These are phyloP conservation scores for Tulasnella calospora DNA, from an alignment of 768 basidiomycete species.

Conservation along the genomic window DNA sequence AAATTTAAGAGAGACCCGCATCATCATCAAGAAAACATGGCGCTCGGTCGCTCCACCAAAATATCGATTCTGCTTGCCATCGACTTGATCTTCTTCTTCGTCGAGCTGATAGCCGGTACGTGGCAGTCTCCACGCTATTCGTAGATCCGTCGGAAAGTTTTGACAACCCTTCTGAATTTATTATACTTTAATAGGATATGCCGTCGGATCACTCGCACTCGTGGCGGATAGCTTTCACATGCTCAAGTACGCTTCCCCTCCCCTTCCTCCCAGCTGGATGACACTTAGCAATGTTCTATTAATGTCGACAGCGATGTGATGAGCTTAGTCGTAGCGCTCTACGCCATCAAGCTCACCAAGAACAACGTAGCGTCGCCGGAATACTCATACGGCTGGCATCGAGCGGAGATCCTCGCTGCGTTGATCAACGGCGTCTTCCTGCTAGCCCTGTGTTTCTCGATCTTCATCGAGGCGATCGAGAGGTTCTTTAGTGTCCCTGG, in stretches of 20 bases:
- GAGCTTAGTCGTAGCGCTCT: constrained; percentile 90
- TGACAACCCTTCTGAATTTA: constrained; percentile 6
- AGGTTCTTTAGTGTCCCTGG: constrained; percentile 84
- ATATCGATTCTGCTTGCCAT: constrained; percentile 76
- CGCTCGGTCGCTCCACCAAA: constrained; percentile 60
- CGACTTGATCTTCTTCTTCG: constrained; percentile 79
- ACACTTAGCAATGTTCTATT: background rate
- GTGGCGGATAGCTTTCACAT: constrained; percentile 98
- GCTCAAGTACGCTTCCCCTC: constrained; percentile 68
- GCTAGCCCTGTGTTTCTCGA: constrained; percentile 93
- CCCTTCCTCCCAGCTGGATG: background rate
- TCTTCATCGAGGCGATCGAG: constrained; percentile 84
- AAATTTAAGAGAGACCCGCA: background rate
- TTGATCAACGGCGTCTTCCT: constrained; percentile 96
- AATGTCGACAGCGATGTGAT: constrained; percentile 76
- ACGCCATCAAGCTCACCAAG: constrained; percentile 83
- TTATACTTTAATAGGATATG: constrained; percentile 59
- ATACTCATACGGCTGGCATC: constrained; percentile 99
- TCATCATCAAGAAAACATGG: constrained; percentile 30
- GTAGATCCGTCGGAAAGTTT: background rate
- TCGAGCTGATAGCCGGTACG: constrained; percentile 54
- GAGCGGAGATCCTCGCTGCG: constrained; percentile 93
- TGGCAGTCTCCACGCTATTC: background rate
- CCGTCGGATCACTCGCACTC: constrained; percentile 91
- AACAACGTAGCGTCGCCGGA: constrained; percentile 55